Evolutionary conservation across 2,329 filamentous ascomycete species (phyloP), one percentile per base, ranked within the genome.

Genomic region (Trichoderma breve): DNA sequence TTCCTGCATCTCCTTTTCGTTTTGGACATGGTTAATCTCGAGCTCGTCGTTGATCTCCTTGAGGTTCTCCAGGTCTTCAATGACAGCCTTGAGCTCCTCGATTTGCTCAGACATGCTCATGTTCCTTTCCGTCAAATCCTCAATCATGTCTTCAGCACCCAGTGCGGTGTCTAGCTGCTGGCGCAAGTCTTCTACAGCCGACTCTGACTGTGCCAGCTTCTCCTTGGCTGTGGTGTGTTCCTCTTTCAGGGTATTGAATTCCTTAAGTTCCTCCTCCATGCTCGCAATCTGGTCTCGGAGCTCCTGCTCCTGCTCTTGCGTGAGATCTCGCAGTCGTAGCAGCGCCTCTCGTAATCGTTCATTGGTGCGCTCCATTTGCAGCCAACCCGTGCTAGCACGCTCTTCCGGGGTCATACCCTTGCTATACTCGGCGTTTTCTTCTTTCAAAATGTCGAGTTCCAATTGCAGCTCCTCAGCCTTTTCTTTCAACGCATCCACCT

Each of bases 1-100:
- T 76, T 97, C 93, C 80, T 97, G 94, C 82, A 99, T 89, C 79
- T 98, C 95, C 80, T 95, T 97, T 80, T 97, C 93, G 43, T 94
- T 93, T 78, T 98, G 94, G 4, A 96, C 89, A 78, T 98, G 95
- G 78, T 97, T 97, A 76, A 93, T 89, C 80, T 98, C 95, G 4
- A 99, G 89, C 81, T 99, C 96, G 77, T 98, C 95, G 76, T 94
- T 97, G 76, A 98, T 90, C 79, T 99, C 95, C 79, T 94, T 95
- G 68, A 98, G 84, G 73, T 89, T 93, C 80, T 98, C 94, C 12
- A 98, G 87, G 75, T 98, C 95, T 74, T 95, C 92, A 73, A 98
- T 92, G 8, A 92, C 90, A 21, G 90, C 90, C 77, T 92, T 92
- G 66, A 98, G 87, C 78, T 97, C 92, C 73, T 94, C 92, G 57